Conservation (phyloP, 1,284 basidiomycete species). For the Apiotrichum gamsii region DNA sequence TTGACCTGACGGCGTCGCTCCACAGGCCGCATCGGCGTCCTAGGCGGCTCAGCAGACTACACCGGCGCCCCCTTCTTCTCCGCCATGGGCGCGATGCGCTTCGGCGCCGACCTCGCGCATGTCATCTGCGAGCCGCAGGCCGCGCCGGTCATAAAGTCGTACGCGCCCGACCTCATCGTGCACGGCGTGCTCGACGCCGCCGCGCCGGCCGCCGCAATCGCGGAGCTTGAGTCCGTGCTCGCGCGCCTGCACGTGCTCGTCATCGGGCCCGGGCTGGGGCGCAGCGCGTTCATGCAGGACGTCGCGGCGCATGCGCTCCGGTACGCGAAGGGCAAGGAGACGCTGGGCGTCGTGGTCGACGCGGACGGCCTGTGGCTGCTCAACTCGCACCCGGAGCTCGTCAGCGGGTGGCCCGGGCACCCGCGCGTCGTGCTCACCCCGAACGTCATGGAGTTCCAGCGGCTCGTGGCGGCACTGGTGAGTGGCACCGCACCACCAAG, state of each 20-base stretch:
- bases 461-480: slow-evolving; percentile 69
- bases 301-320: slow-evolving; percentile 53
- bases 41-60: slow-evolving; percentile 91
- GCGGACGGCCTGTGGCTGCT: slow-evolving; percentile 61
- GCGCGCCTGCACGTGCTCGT: slow-evolving; percentile 84
- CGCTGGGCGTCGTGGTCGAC: slow-evolving; percentile 80
- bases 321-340: slow-evolving; percentile 54
- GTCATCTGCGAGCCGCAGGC: slow-evolving; percentile 92
- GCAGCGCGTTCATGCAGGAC: slow-evolving; percentile 81
- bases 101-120: slow-evolving; percentile 90
- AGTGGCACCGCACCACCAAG: slow-evolving; percentile 27
- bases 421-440: slow-evolving; percentile 63
- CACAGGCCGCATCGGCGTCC: slow-evolving; percentile 75
- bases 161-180: slow-evolving; percentile 82
- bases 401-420: slow-evolving; percentile 56
- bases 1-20: no score
- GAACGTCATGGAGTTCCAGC: slow-evolving; percentile 87
- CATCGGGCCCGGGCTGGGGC: slow-evolving; percentile 85
- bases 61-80: slow-evolving; percentile 95
- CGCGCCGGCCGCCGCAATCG: slow-evolving; percentile 27
- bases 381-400: slow-evolving; percentile 57
- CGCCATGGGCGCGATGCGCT: slow-evolving; percentile 74
- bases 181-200: slow-evolving; percentile 67
- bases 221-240: slow-evolving; percentile 62
- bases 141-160: slow-evolving; percentile 87